Evolutionary conservation across 768 basidiomycete genomes (phyloP), one percentile per base, ranked within the genome.

Genomic region (Rhizopogon vulgaris): DNA sequence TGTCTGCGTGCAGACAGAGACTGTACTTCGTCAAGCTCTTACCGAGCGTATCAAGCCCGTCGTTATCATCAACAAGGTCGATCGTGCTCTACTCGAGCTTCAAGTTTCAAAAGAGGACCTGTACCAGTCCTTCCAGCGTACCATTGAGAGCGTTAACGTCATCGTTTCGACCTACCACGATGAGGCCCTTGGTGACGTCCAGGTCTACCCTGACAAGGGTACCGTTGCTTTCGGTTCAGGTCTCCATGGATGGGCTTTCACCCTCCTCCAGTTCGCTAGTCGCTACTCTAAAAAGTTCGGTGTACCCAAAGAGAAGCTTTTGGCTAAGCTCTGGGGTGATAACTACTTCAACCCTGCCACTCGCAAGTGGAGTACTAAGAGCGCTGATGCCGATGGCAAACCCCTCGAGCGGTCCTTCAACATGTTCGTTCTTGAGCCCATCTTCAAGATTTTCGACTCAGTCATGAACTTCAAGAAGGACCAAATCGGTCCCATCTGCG

Each of bases 401-500:
- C 71, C 70, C n/a, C 87, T 97, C 51, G 96, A 98, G 67, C 94
- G 96, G 73, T 94, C 95, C 52, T 99, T 99, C 83, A 97, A 94
- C 76, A 75, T 78, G 78, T 98, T 99, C 74, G 92, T 98, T 53
- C 89, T 98, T 60, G 96, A 99, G 73, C 96, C 96, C 56, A 98
- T 99, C 75, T 99, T 90, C 86, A 91, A 84, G 72, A 84, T 99
- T 64, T 99, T 99, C 76, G 94, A 95, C 61, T 86, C 87, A 61
- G 90, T 96, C 72, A 97, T 97, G 94, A 95, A 98, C 80, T 94
- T 87, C 83, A 95, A 98, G 79, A 98, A 95, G 80, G 94, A 95
- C 41, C 71, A 79, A 54, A 81, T 91, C 58, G 71, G 62, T 48
- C 73, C 78, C 54, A 93, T 99, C 78, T 85, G 96, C 62, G 93